Evolutionary conservation across 805 yeast species (phyloP).

Genomic region (Groenewaldozyma salmanticensis): DNA sequence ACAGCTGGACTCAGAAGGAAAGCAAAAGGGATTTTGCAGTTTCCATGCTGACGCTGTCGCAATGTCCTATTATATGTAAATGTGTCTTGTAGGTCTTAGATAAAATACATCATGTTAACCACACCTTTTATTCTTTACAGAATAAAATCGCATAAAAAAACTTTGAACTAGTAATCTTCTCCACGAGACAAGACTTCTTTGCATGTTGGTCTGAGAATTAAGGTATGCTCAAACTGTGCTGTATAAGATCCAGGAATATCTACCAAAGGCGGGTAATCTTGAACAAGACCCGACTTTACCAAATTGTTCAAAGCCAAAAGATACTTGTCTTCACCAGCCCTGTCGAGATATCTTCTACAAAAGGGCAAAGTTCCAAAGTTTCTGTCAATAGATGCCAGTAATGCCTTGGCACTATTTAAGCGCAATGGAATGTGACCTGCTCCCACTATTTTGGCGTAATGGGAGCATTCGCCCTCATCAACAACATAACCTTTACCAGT

Average conservation of each 20-base stretch:
- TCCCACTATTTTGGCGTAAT: conserved; percentile 61
- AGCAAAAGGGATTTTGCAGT: no score
- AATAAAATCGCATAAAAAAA: no score
- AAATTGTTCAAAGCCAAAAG: conserved; percentile 75
- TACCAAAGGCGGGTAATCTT: conserved; percentile 87
- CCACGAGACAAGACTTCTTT: conserved; percentile 95
- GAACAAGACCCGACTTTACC: conserved; percentile 78
- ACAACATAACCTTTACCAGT: conserved; percentile 91
- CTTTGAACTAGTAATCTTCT: conserved; percentile 66
- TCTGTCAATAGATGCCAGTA: conserved; percentile 60
- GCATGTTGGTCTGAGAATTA: conserved; percentile 77
- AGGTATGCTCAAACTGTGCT: conserved; percentile 95
- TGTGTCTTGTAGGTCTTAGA: no score
- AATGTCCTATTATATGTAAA: no score
- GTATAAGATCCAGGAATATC: conserved; percentile 82
- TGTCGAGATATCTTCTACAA: conserved; percentile 90
- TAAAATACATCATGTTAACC: no score
- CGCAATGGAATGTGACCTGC: conserved; percentile 43
- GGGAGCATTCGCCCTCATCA: conserved; percentile 87
- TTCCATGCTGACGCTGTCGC: no score
- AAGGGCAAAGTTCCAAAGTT: conserved; percentile 93
- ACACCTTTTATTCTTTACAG: no score
- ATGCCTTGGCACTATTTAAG: conserved; percentile 55
- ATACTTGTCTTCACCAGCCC: conserved; percentile 86
- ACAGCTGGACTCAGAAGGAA: no score